These are phyloP conservation scores for Camelina neglecta DNA, from an alignment of 345 rosid genomes.

Conservation along the genomic window DNA sequence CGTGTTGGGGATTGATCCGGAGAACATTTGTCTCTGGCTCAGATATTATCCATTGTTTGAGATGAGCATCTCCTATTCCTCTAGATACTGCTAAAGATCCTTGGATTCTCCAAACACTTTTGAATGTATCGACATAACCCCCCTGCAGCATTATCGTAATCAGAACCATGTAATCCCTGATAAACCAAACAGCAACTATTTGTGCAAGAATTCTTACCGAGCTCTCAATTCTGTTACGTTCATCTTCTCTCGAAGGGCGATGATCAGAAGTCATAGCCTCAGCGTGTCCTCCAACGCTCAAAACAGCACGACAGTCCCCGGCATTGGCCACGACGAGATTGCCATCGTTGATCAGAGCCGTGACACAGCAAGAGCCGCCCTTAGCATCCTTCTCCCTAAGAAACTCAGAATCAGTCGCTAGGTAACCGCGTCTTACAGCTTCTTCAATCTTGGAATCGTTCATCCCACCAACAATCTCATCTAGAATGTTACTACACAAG, in stretches of 20 bases:
- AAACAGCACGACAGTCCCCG: constrained; percentile 93
- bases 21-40: constrained; percentile 72
- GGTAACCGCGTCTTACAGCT: constrained; percentile 69
- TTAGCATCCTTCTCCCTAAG: constrained; percentile 52
- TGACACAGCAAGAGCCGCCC: constrained; percentile 92
- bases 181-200: no score
- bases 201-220: constrained; percentile 45
- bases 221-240: constrained; percentile 64
- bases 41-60: constrained; percentile 75
- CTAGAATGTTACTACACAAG: constrained; percentile 62
- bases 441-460: constrained; percentile 50
- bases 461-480: constrained; percentile 47
- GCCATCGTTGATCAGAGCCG: constrained; percentile 69
- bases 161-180: neutral
- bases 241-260: constrained; percentile 78
- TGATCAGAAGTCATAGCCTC: constrained; percentile 87
- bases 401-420: constrained; percentile 74
- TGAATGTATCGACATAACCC: constrained; percentile 72
- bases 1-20: constrained; percentile 53
- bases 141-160: constrained; percentile 52
- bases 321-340: constrained; percentile 72
- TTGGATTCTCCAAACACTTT: constrained; percentile 78
- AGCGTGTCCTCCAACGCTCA: constrained; percentile 71
- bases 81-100: constrained; percentile 82
- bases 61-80: constrained; percentile 79